phyloP scores from a whole-genome alignment of 305 asterid species.

The Rubia occidens region DNA sequence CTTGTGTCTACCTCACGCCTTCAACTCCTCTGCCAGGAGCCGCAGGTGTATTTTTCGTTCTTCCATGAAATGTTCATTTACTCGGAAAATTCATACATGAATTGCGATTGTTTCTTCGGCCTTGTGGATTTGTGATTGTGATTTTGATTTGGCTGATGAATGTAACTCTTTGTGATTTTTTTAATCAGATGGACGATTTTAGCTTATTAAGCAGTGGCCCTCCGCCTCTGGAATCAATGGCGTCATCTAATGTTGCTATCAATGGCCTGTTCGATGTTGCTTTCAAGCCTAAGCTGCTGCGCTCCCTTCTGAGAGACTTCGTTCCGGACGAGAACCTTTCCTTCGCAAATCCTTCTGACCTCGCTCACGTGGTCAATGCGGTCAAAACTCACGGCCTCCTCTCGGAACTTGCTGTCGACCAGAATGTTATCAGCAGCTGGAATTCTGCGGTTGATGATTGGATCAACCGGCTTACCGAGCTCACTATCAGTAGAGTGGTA shows the following conservation, averaged over 20 bases:
- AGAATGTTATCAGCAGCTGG: slow-evolving; percentile 46
- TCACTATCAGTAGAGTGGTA: slow-evolving; percentile 55
- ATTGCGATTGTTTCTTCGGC: slow-evolving; percentile 15
- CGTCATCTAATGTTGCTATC: slow-evolving; percentile 22
- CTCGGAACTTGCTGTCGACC: slow-evolving; percentile 33
- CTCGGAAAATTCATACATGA: background rate
- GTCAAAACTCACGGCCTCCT: slow-evolving; percentile 49
- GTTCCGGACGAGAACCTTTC: slow-evolving; percentile 63
- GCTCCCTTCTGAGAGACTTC: slow-evolving; percentile 47
- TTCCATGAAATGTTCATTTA: no score
- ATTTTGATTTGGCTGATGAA: no score
- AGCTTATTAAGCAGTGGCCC: background rate
- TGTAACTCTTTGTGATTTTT: no score
- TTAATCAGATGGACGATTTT: no score
- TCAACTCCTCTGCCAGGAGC: no score
- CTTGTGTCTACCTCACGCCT: no score
- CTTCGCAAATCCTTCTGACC: slow-evolving; percentile 48
- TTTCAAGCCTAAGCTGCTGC: slow-evolving; percentile 54
- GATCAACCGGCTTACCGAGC: slow-evolving; percentile 51
- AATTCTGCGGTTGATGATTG: slow-evolving; percentile 63
- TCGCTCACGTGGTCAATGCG: slow-evolving; percentile 45
- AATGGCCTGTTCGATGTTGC: slow-evolving; percentile 38
- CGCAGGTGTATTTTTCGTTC: no score
- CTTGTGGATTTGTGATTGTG: background rate
- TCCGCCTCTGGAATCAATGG: slow-evolving; percentile 21